phyloP scores from a whole-genome alignment of 345 rosid genomes.

The Luvunga scandens region DNA sequence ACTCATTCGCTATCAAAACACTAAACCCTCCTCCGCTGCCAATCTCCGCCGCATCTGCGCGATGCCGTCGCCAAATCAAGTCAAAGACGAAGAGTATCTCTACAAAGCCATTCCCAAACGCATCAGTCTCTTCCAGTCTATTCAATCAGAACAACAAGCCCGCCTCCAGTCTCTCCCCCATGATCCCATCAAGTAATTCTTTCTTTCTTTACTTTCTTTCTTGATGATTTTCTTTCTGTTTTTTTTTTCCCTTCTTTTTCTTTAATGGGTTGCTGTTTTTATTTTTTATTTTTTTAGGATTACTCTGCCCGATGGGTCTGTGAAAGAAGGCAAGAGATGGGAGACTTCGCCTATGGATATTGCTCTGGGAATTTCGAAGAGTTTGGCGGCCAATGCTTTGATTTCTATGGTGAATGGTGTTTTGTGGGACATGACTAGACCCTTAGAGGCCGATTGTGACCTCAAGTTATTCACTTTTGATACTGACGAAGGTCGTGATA shows the following conservation, averaged over 20 bases:
- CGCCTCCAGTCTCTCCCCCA: slow-evolving; percentile 55
- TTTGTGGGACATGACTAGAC: slow-evolving; percentile 93
- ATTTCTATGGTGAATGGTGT: slow-evolving; percentile 74
- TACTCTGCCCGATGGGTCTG: slow-evolving; percentile 62
- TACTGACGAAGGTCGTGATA: slow-evolving; percentile 79
- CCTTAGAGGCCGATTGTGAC: slow-evolving; percentile 74
- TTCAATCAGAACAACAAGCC: slow-evolving; percentile 58
- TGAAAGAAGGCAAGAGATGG: slow-evolving; percentile 93
- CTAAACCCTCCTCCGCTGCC: slow-evolving; percentile 8
- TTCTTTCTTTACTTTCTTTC: background rate
- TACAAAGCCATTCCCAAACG: slow-evolving; percentile 58
- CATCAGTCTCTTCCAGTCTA: slow-evolving; percentile 59
- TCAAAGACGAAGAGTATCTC: slow-evolving; percentile 67
- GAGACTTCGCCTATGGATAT: slow-evolving; percentile 70
- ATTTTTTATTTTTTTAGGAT: slow-evolving; percentile 31
- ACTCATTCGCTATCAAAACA: background rate
- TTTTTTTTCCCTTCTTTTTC: background rate
- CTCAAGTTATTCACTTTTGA: slow-evolving; percentile 74
- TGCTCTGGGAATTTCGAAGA: slow-evolving; percentile 65
- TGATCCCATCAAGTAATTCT: slow-evolving; percentile 67
- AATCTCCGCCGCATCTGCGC: slow-evolving; percentile 27
- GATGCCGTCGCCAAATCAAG: slow-evolving; percentile 46
- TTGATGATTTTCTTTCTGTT: background rate
- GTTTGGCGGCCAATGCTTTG: slow-evolving; percentile 62
- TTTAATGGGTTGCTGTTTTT: background rate